Conservation (phyloP, 2,329 filamentous ascomycete species). For the Septoria linicola region DNA sequence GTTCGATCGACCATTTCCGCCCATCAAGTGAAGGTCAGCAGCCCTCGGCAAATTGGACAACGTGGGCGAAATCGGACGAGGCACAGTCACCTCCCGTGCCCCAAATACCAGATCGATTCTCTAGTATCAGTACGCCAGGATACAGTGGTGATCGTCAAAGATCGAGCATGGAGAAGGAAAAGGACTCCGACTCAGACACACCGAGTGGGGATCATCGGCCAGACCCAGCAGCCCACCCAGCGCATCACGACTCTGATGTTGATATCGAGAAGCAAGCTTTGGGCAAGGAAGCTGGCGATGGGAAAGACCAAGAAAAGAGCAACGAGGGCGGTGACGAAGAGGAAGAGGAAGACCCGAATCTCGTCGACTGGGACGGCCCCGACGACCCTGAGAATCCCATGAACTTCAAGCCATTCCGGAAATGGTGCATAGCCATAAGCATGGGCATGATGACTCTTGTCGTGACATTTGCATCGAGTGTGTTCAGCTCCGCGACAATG, state of each 20-base stretch:
- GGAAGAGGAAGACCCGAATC: slow-evolving; percentile 25
- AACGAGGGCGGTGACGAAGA: slow-evolving; percentile 14
- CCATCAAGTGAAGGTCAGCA: neutral
- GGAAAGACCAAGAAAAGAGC: neutral
- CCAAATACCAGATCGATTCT: slow-evolving; percentile 6
- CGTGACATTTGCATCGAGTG: slow-evolving; percentile 56
- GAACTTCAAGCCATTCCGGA: slow-evolving; percentile 22
- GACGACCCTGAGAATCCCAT: slow-evolving; percentile 27
- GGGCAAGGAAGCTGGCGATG: slow-evolving; percentile 1
- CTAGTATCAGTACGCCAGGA: slow-evolving; percentile 1
- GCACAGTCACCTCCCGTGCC: neutral
- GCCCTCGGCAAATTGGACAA: neutral
- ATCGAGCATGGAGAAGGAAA: slow-evolving; percentile 11
- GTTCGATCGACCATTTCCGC: neutral
- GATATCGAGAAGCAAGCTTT: slow-evolving; percentile 22
- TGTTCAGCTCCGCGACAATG: slow-evolving; percentile 24
- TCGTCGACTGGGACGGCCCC: slow-evolving; percentile 28
- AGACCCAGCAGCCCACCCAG: neutral
- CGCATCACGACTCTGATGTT: neutral
- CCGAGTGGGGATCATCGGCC: neutral
- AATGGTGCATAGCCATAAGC: slow-evolving; percentile 30
- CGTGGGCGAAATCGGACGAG: neutral
- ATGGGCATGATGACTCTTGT: slow-evolving; percentile 31
- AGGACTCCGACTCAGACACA: slow-evolving; percentile 13
- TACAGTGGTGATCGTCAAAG: slow-evolving; percentile 6